Percentiles rank a stretch among this genome's conserved stretches.
These are phyloP conservation scores for Hymenochaete sp. DNA, from an alignment of 1,284 basidiomycete species.

Conservation along the genomic window DNA sequence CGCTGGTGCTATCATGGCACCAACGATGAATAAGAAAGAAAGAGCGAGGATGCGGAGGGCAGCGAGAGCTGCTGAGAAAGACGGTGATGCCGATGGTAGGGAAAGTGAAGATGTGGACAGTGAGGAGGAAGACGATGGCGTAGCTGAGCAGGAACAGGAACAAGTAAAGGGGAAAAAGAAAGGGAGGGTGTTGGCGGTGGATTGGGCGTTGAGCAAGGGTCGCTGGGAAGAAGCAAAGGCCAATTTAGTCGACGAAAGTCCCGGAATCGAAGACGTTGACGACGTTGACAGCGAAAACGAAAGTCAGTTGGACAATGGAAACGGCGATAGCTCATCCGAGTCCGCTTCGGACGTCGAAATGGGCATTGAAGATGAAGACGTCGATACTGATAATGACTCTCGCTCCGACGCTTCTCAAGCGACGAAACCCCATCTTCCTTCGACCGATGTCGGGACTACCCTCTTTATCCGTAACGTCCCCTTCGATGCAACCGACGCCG, in stretches of 20 bases:
- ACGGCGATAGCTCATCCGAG: conserved; percentile 19
- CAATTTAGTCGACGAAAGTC: conserved; percentile 30
- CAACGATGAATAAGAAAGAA: conserved; percentile 74
- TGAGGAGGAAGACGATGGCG: conserved; percentile 28
- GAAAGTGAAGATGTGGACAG: conserved; percentile 31
- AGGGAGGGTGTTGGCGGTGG: conserved; percentile 74
- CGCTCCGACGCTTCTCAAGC: conserved; percentile 41
- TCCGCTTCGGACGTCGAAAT: conserved; percentile 21
- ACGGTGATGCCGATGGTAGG: conserved; percentile 29
- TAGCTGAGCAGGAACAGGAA: conserved; percentile 27
- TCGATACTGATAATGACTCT: conserved; percentile 38
- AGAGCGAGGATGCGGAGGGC: conserved; percentile 18
- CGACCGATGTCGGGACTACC: conserved; percentile 80
- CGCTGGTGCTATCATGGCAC: conserved; percentile 52
- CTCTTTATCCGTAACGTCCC: conserved; percentile 94
- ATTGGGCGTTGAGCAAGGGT: conserved; percentile 94
- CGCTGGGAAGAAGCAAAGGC: conserved; percentile 78
- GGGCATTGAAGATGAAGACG: conserved; percentile 30
- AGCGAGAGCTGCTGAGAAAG: conserved; percentile 41
- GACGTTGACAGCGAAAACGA: conserved; percentile 24
- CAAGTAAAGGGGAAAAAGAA: neutral
- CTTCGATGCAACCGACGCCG: conserved; percentile 87
- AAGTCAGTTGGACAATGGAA: conserved; percentile 24
- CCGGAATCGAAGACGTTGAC: conserved; percentile 23
- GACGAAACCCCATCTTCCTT: conserved; percentile 65